These are phyloP conservation scores for Suillus occidentalis DNA, from an alignment of 768 basidiomycete genomes.

Conservation along the genomic window DNA sequence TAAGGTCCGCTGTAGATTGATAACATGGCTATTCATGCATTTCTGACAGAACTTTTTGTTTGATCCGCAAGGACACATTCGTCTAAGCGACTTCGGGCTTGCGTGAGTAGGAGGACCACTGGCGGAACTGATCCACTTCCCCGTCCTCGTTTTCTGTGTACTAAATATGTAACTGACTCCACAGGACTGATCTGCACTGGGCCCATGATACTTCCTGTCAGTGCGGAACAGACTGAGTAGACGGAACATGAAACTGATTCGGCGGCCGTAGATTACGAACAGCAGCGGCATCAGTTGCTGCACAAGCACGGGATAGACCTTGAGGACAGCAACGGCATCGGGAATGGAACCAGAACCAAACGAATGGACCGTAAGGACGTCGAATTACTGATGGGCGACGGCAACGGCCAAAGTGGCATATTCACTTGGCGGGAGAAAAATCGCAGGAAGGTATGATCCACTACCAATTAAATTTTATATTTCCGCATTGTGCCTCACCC, in stretches of 20 bases:
- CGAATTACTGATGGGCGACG: slow-evolving; percentile 81
- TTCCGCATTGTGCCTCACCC: slow-evolving; percentile 21
- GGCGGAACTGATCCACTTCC: slow-evolving; percentile 22
- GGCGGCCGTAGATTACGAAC: slow-evolving; percentile 75
- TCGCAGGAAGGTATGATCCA: slow-evolving; percentile 71
- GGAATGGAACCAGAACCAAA: slow-evolving; percentile 71
- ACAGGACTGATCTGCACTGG: slow-evolving; percentile 92
- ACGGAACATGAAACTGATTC: slow-evolving; percentile 17
- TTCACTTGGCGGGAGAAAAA: slow-evolving; percentile 97
- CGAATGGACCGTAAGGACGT: slow-evolving; percentile 81
- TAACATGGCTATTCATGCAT: slow-evolving; percentile 24
- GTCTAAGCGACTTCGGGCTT: slow-evolving; percentile 93
- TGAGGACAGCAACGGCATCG: slow-evolving; percentile 67
- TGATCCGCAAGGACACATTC: slow-evolving; percentile 90
- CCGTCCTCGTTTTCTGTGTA: slow-evolving; percentile 8
- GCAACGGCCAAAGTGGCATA: slow-evolving; percentile 76
- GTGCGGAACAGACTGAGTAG: slow-evolving; percentile 18
- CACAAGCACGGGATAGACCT: slow-evolving; percentile 95
- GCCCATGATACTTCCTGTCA: slow-evolving; percentile 92
- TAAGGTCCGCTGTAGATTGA: slow-evolving; percentile 25
- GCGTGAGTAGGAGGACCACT: slow-evolving; percentile 61
- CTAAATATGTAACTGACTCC: slow-evolving; percentile 22
- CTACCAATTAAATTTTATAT: slow-evolving; percentile 27
- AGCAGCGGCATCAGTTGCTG: slow-evolving; percentile 84
- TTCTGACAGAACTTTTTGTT: slow-evolving; percentile 86